phyloP scores from a whole-genome alignment of 768 basidiomycete genomes.

The Suillus discolor region DNA sequence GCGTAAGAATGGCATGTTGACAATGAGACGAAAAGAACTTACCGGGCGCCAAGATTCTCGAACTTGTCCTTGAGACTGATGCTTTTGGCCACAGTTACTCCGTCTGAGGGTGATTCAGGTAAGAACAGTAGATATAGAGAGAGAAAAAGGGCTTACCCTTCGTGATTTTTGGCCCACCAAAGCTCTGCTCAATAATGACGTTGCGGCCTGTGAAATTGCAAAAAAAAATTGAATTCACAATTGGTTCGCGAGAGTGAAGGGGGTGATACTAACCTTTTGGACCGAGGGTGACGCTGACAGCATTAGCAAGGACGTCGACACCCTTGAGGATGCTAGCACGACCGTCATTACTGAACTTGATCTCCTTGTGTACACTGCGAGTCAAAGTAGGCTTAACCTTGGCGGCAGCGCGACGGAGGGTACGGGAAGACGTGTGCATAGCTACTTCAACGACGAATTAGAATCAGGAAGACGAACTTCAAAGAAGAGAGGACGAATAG shows the following conservation, averaged over 20 bases:
- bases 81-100: conserved; percentile 97
- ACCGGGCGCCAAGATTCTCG: conserved; percentile 98
- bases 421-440: conserved; percentile 75
- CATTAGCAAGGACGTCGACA: conserved; percentile 96
- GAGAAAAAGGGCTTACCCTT: conserved; percentile 63
- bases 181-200: conserved; percentile 96
- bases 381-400: conserved; percentile 54
- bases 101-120: conserved; percentile 54
- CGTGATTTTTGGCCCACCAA: conserved; percentile 91
- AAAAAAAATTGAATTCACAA: conserved; percentile 2
- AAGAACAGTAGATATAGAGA: not conserved
- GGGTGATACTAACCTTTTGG: conserved; percentile 72
- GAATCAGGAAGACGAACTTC: conserved; percentile 12
- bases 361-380: conserved; percentile 91
- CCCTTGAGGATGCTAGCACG: conserved; percentile 92
- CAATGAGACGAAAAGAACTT: conserved; percentile 30
- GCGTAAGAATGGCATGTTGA: conserved; percentile 4
- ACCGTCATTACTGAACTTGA: conserved; percentile 95
- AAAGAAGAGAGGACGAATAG: conserved; percentile 10
- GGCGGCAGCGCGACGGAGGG: conserved; percentile 68
- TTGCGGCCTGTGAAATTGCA: conserved; percentile 76
- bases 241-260: conserved; percentile 11
- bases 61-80: conserved; percentile 97
- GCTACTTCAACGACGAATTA: conserved; percentile 12
- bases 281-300: conserved; percentile 94